These are phyloP conservation scores for Agrocybe pediades DNA, from an alignment of 768 basidiomycete genomes.

Conservation along the genomic window DNA sequence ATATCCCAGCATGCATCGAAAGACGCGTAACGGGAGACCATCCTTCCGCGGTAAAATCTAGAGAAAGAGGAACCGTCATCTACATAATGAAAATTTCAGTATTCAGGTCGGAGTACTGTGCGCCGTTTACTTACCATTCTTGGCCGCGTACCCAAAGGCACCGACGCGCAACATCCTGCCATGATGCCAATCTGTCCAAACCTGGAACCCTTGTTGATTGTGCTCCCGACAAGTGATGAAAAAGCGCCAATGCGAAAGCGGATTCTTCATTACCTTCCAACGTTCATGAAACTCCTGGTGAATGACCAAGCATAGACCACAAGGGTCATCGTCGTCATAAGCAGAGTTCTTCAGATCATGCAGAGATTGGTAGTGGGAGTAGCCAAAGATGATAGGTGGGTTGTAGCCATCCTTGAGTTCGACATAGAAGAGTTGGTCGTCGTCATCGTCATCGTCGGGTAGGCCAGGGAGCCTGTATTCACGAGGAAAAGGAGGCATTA, in stretches of 20 bases:
- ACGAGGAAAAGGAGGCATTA: not conserved
- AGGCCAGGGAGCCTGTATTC: not conserved
- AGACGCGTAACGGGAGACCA: not conserved
- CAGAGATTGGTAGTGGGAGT: constrained; percentile 3
- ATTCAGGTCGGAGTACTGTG: not conserved
- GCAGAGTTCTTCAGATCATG: not conserved
- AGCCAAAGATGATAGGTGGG: not conserved
- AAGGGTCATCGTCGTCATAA: not conserved
- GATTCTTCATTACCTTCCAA: not conserved
- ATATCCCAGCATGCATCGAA: not conserved
- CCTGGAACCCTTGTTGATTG: not conserved
- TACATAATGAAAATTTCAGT: too few relatives aligned
- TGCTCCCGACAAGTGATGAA: not conserved
- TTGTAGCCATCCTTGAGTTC: not conserved
- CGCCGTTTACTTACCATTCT: not conserved
- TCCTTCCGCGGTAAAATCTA: not conserved
- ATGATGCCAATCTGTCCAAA: not conserved
- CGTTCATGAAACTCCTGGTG: not conserved
- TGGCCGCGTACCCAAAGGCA: not conserved
- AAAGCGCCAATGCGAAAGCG: not conserved
- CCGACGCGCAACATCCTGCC: constrained; percentile 1
- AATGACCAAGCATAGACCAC: not conserved
- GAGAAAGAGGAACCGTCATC: not conserved
- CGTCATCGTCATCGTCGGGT: not conserved
- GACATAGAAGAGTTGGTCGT: not conserved